Conservation (phyloP, 495 filamentous ascomycete genomes). For the Neurospora sublineolata region DNA sequence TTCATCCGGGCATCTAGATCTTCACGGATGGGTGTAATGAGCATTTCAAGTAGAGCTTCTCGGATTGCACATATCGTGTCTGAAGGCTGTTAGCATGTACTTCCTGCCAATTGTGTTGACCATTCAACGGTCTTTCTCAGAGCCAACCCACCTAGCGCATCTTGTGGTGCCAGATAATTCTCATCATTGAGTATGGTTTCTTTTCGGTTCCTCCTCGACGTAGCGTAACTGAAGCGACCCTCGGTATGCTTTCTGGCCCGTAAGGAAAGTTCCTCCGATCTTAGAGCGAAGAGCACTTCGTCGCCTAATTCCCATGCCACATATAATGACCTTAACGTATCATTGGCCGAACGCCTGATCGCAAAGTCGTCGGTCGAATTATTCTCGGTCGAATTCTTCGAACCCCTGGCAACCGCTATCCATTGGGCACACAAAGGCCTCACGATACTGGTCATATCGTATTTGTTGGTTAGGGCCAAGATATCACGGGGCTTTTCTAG, state of each 20-base stretch:
- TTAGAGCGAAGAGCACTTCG: not conserved
- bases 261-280: not conserved
- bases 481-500: slow-evolving; percentile 12
- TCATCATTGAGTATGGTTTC: not conserved
- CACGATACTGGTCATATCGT: slow-evolving; percentile 13
- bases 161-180: not conserved
- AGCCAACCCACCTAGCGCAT: not conserved
- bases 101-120: not conserved
- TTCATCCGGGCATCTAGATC: not conserved
- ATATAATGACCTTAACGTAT: not conserved
- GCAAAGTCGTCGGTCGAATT: not conserved
- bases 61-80: not conserved
- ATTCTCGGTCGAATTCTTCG: no score
- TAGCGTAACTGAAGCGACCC: not conserved
- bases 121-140: not conserved
- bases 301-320: not conserved
- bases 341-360: not conserved
- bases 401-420: not conserved
- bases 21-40: not conserved
- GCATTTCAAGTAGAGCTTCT: not conserved
- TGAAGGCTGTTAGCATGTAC: not conserved
- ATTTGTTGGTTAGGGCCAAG: slow-evolving; percentile 17
- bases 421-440: slow-evolving; percentile 14
- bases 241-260: not conserved
- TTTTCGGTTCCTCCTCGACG: not conserved